phyloP scores from a whole-genome alignment of 148 eudicot genomes.

The Salicornia ramosissima region DNA sequence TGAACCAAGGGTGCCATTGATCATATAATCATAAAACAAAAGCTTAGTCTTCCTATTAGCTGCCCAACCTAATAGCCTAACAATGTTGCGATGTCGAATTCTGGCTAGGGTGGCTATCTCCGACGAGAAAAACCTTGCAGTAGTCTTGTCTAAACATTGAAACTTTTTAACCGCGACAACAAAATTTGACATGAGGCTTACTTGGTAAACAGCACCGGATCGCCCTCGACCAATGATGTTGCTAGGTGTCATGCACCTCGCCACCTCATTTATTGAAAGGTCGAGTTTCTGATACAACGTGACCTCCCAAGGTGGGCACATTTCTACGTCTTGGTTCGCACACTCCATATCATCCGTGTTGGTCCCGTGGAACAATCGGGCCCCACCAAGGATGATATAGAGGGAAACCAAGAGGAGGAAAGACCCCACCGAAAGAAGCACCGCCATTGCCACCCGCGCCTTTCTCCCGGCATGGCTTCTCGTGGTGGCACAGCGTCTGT shows the following conservation, averaged over 20 bases:
- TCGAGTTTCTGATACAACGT: conserved; percentile 80
- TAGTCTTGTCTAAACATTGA: conserved; percentile 44
- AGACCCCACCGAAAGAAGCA: conserved; percentile 58
- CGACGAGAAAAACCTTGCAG: conserved; percentile 62
- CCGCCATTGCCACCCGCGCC: conserved; percentile 67
- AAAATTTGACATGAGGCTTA: conserved; percentile 32
- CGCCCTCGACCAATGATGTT: conserved; percentile 68
- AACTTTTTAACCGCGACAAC: conserved; percentile 67
- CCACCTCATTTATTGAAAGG: conserved; percentile 65
- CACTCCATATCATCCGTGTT: conserved; percentile 21
- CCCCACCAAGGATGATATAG: conserved; percentile 52
- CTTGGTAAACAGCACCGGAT: conserved; percentile 62
- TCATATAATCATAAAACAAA: conserved; percentile 65
- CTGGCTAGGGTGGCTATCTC: conserved; percentile 72
- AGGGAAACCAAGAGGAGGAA: conserved; percentile 50
- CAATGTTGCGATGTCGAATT: conserved; percentile 78
- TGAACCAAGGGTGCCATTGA: conserved; percentile 62
- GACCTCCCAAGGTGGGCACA: conserved; percentile 90
- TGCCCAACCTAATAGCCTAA: conserved; percentile 76
- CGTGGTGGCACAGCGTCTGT: conserved; percentile 27
- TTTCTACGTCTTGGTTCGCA: conserved; percentile 49
- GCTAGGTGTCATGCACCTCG: conserved; percentile 40
- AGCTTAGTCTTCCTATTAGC: conserved; percentile 62
- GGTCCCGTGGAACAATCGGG: conserved; percentile 22
- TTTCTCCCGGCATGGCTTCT: conserved; percentile 19